Evolutionary conservation across 2,329 filamentous ascomycete genomes (phyloP), one percentile per base, ranked within the genome.

Genomic region (Diaporthe helianthi): DNA sequence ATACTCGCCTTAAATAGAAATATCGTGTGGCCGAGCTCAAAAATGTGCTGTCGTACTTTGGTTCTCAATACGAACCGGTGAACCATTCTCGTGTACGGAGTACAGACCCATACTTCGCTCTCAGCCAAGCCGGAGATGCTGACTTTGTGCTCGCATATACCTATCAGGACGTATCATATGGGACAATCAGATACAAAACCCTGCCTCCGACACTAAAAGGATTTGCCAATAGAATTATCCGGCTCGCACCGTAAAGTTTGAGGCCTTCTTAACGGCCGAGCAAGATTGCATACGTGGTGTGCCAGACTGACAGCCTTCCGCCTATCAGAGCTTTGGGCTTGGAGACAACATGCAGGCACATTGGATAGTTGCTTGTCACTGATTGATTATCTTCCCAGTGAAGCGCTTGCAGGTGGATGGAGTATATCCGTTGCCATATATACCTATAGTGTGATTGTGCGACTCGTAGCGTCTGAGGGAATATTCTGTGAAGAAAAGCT

Each of bases 361-460:
- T 17, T 19, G n/a, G n/a, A n/a, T n/a, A n/a, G n/a, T n/a, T n/a
- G 29, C 36, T 63, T 8, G 29, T 49, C 13, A 63, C 44, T 63
- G 58, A 29, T 12, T 26, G 44, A 13, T 24, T 49, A 49, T 41
- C 12, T 46, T 24, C 44, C 58, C 29, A 60, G 2, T 15, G 41
- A 8, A 24, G 58, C 29, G 29, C 29, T 12, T 33, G 44, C 44
- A 13, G 29, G 29, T 63, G 26, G 26, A 63, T 63, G 26, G 26
- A 63, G 44, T 49, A 63, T 49, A 49, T 24, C 4, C 12, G 58
- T 49, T 13, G 41, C 33, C 41, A 63, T 63, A 63, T 63, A 36
- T 49, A 63, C 58, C n/a, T 46, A 7, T 36, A 46, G 38, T 33
- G 26, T 47, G 38, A 61, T 47, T 61, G 26, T 61, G 44, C 58